These are phyloP conservation scores for Ustilago lituana DNA, from an alignment of 1,284 basidiomycete genomes.

Conservation along the genomic window DNA sequence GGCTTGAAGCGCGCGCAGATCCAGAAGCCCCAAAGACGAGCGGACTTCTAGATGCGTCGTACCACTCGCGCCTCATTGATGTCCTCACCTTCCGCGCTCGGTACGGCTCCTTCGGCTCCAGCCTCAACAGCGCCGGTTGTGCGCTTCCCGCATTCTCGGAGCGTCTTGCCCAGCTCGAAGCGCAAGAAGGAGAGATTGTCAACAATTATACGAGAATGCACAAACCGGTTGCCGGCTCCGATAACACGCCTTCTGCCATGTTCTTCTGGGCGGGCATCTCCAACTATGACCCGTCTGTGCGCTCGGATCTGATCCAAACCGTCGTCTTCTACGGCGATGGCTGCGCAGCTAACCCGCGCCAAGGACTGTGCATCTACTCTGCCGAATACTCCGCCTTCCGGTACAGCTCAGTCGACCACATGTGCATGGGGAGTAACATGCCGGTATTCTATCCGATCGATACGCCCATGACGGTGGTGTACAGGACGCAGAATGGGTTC, in stretches of 20 bases:
- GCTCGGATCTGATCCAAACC: conserved; percentile 36
- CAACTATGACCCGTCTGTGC: conserved; percentile 26
- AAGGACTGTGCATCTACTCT: conserved; percentile 31
- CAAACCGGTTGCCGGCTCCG: conserved; percentile 6
- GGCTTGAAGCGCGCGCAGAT: no score
- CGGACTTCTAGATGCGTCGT: conserved; percentile 29
- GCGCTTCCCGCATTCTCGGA: conserved; percentile 32
- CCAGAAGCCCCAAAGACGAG: no score
- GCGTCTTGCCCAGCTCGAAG: conserved; percentile 22
- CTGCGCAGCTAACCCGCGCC: conserved; percentile 28
- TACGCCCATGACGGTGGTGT: conserved; percentile 26
- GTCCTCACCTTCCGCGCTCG: conserved; percentile 40
- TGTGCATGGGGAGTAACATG: conserved; percentile 47
- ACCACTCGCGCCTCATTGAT: conserved; percentile 32
- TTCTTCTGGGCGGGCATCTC: conserved; percentile 48
- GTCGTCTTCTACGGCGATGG: conserved; percentile 47
- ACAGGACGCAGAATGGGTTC: conserved; percentile 36
- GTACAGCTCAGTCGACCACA: conserved; percentile 28
- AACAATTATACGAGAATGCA: conserved; percentile 31
- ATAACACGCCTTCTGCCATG: conserved; percentile 26
- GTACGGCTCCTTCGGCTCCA: conserved; percentile 28
- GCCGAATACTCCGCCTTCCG: conserved; percentile 39
- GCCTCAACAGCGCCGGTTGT: conserved; percentile 33
- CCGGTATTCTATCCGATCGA: conserved; percentile 36
- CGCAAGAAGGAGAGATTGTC: conserved; percentile 22